A percentile compares a stretch with the other conserved stretches of the same genome.
Evolutionary conservation across 2,329 filamentous ascomycete genomes (phyloP).

Genomic region (Exophiala lecanii-corni): DNA sequence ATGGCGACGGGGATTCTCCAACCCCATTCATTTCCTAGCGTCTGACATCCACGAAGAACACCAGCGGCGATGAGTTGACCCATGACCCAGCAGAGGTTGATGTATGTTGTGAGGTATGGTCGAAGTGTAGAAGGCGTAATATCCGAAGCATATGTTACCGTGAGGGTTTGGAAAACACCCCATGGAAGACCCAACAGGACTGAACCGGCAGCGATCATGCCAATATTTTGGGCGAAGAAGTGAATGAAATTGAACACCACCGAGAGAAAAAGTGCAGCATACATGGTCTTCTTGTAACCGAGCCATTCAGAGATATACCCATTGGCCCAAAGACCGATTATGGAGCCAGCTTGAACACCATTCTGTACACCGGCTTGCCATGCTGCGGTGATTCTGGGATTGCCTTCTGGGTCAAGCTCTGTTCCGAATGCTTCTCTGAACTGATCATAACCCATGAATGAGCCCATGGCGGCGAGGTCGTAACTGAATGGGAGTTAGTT

Average conservation of each 20-base stretch:
- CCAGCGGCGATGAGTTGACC: slow-evolving; percentile 30
- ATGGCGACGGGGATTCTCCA: slow-evolving; percentile 34
- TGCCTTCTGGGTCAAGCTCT: slow-evolving; percentile 25
- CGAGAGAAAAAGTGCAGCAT: slow-evolving; percentile 50
- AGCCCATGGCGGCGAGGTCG: slow-evolving; percentile 74
- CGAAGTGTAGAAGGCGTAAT: slow-evolving; percentile 26
- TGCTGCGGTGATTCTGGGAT: slow-evolving; percentile 30
- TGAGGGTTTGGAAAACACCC: slow-evolving; percentile 42
- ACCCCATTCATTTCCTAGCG: slow-evolving; percentile 31
- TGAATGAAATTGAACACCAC: slow-evolving; percentile 31
- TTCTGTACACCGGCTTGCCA: slow-evolving; percentile 9
- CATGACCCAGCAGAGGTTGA: slow-evolving; percentile 39
- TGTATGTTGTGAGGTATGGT: slow-evolving; percentile 31
- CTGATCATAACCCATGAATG: slow-evolving; percentile 58
- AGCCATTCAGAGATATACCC: slow-evolving; percentile 62
- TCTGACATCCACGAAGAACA: slow-evolving; percentile 31
- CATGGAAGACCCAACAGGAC: slow-evolving; percentile 47
- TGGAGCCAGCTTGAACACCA: slow-evolving; percentile 36
- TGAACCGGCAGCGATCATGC: slow-evolving; percentile 30
- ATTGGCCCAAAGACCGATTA: slow-evolving; percentile 62
- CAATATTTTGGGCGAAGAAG: slow-evolving; percentile 35
- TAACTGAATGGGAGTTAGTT: slow-evolving; percentile 41
- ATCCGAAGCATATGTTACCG: slow-evolving; percentile 29
- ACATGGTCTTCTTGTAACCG: slow-evolving; percentile 60
- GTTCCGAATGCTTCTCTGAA: slow-evolving; percentile 44